A percentile compares a stretch with the other conserved stretches of the same genome.
Conservation (phyloP, 768 basidiomycete genomes). For the Phylloporus sp. region DNA sequence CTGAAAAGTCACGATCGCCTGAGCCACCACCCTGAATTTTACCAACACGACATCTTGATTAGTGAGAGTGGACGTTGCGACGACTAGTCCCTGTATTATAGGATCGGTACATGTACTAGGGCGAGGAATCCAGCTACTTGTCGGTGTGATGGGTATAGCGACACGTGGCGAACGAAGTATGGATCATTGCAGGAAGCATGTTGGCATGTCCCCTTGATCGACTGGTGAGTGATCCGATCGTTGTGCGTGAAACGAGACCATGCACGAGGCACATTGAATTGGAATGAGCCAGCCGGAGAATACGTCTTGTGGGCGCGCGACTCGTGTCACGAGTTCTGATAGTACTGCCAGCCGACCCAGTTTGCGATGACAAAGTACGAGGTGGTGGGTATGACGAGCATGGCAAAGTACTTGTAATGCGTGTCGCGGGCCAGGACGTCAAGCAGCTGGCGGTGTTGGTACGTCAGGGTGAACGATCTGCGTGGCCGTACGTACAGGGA, state of each 20-base stretch:
- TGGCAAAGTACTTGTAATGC: constrained; percentile 86
- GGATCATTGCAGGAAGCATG: constrained; percentile 22
- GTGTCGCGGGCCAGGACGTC: constrained; percentile 62
- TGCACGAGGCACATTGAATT: constrained; percentile 25
- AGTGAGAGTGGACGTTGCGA: constrained; percentile 10
- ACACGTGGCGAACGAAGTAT: constrained; percentile 17
- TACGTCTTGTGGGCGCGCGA: constrained; percentile 1
- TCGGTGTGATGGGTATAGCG: not conserved
- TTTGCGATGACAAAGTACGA: constrained; percentile 94
- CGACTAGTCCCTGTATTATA: too few species aligned
- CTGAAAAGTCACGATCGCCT: constrained; percentile 38
- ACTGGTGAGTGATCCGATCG: constrained; percentile 19
- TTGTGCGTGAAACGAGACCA: constrained; percentile 7
- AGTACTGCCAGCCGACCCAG: constrained; percentile 99
- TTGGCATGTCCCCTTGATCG: constrained; percentile 15
- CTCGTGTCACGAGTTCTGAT: constrained; percentile 66
- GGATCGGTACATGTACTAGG: too few species aligned
- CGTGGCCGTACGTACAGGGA: constrained; percentile 44
- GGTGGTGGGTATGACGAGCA: constrained; percentile 75
- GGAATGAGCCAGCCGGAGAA: constrained; percentile 5
- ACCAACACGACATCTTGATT: constrained; percentile 11
- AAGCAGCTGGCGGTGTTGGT: constrained; percentile 44
- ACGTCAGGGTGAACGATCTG: constrained; percentile 18
- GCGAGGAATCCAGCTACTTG: too few species aligned
- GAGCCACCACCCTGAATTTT: constrained; percentile 34